Base-by-base conservation (phyloP, 148 eudicot genomes). In the Rhododendron molle region DNA sequence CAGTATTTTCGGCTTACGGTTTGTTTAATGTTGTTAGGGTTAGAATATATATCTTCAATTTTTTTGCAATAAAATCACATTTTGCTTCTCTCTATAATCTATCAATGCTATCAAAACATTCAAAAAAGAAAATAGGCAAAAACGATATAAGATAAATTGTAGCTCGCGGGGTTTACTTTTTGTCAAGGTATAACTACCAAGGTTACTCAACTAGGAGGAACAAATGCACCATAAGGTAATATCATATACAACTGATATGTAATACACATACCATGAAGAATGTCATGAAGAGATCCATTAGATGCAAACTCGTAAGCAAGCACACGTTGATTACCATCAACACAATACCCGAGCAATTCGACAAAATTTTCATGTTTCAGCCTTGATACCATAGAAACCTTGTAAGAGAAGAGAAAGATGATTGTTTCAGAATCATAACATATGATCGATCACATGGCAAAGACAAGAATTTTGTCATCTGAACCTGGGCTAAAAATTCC, bases 211-310 rank as follows among this genome's bases (percentile, higher is more conserved):
- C 43, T 73, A 73, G 43, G 77, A 74, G 26, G 43, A 38, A 34
- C 78, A 74, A 74, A 38, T 74, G 78, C 38, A 38, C 78, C 46
- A 20, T 20, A 34, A 7, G 44, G 10, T 73, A 18, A 34, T 74
- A 36, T 16, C 2, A 1, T 74, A 38, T 74, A 74, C 46, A 38
- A 36, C 46, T 74, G 46, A 38, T 16, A 14, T 7, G 13, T 12
- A 21, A n/a, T 74, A 28, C 7, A 76, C 95, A 74, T 67, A 94
- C 97, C 95, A 87, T 94, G 97, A 71, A 94, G 93, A 89, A 93
- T 92, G 81, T 94, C 94, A 89, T 94, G 97, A 69, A 94, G 94
- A 40, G 95, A 93, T 78, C 95, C 95, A 86, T 91, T 92, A 46
- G 95, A 87, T 85, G 97, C 95, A 87, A 85, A 94, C 74, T 94